Conservation (phyloP, 2,329 filamentous ascomycete species). For the Fusarium sp. region DNA sequence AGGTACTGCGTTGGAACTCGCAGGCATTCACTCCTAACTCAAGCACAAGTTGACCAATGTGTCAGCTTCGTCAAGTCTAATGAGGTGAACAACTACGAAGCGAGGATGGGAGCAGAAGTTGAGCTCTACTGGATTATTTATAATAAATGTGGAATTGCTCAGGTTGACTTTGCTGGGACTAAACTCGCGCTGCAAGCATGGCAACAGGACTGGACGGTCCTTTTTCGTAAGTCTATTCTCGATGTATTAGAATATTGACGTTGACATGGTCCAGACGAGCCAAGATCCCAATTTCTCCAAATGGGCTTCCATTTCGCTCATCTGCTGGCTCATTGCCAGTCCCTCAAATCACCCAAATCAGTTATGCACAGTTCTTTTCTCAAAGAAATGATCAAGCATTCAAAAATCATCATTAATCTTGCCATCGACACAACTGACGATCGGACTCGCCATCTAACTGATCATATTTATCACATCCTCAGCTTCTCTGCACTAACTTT, state of each 20-base stretch:
- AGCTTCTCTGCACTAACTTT: slow-evolving; percentile 41
- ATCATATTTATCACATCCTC: slow-evolving; percentile 45
- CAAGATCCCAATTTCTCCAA: slow-evolving; percentile 44
- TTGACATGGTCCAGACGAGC: slow-evolving; percentile 31
- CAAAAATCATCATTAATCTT: slow-evolving; percentile 40
- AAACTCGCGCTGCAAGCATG: slow-evolving; percentile 30
- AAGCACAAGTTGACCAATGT: slow-evolving; percentile 36
- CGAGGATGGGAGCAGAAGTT: slow-evolving; percentile 43
- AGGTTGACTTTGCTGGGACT: slow-evolving; percentile 7
- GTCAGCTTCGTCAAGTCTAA: slow-evolving; percentile 11
- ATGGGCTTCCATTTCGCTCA: slow-evolving; percentile 45
- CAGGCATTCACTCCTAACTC: slow-evolving; percentile 30
- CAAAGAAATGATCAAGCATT: slow-evolving; percentile 37
- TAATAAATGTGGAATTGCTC: slow-evolving; percentile 19
- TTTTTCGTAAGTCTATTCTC: slow-evolving; percentile 29
- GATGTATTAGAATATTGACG: not conserved
- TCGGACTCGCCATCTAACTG: slow-evolving; percentile 42
- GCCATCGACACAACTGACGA: slow-evolving; percentile 44
- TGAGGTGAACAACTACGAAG: slow-evolving; percentile 37
- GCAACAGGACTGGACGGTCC: slow-evolving; percentile 32
- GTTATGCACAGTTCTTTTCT: slow-evolving; percentile 19
- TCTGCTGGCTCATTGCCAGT: slow-evolving; percentile 37
- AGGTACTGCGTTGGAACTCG: slow-evolving; percentile 44
- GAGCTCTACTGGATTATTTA: slow-evolving; percentile 44
- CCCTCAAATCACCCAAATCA: slow-evolving; percentile 27